These are phyloP conservation scores for Polygonum maritimum DNA, from an alignment of 148 eudicot genomes.

Conservation along the genomic window DNA sequence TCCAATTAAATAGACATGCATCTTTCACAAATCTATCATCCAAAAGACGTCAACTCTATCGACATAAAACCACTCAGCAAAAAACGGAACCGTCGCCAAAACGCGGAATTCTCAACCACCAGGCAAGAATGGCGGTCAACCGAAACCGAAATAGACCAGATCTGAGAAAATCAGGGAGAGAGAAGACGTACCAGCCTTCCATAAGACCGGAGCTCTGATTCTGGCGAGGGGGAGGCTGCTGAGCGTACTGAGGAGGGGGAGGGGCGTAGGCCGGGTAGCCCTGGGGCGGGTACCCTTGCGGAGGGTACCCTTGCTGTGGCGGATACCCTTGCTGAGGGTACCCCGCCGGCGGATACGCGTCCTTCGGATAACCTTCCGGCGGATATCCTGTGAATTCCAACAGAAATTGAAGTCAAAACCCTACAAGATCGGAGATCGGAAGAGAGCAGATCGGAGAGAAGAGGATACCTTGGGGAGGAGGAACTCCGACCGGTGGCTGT, in stretches of 20 bases:
- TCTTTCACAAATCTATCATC: not conserved
- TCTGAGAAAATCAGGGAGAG: not conserved
- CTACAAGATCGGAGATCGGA: constrained; percentile 2
- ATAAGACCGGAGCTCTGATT: constrained; percentile 4
- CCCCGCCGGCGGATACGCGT: constrained; percentile 60
- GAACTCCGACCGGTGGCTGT: constrained; percentile 77
- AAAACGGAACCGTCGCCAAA: not conserved
- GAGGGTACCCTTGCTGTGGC: constrained; percentile 43
- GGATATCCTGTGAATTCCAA: constrained; percentile 38
- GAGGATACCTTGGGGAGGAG: constrained; percentile 67
- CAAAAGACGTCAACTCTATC: not conserved
- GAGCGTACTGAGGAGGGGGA: constrained; percentile 8
- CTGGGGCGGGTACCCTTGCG: constrained; percentile 25
- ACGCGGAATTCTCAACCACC: not conserved
- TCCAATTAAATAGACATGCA: not conserved
- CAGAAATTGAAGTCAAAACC: not conserved
- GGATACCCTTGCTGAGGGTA: constrained; percentile 56
- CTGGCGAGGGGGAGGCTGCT: constrained; percentile 10
- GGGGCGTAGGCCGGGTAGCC: constrained; percentile 24
- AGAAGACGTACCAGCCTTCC: constrained; percentile 4
- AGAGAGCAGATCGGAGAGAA: not conserved
- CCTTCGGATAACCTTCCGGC: constrained; percentile 50
- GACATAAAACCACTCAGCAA: not conserved
- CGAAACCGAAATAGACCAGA: not conserved
- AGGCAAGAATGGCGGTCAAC: not conserved